Percentiles rank a stretch among this genome's conserved stretches.
These are phyloP conservation scores for Plantago ovata DNA, from an alignment of 257 asterid genomes.

Conservation along the genomic window DNA sequence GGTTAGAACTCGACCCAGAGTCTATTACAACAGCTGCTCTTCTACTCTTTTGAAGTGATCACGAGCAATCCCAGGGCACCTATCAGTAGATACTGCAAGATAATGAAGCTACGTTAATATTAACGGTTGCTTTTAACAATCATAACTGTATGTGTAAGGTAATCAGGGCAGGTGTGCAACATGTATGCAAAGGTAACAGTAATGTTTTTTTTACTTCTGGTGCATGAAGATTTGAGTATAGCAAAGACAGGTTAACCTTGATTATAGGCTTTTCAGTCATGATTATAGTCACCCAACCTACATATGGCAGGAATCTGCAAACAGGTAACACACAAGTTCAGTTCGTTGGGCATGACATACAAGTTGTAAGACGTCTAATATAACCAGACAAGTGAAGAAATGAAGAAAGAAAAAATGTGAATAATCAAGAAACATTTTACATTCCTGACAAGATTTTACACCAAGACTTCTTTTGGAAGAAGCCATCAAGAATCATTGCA, in stretches of 20 bases:
- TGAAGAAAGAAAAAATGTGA: no score
- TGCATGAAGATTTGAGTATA: background rate
- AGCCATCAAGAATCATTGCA: no score
- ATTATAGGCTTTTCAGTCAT: constrained; percentile 98
- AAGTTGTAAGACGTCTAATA: constrained; percentile 1
- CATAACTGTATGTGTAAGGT: no score
- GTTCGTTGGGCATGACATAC: constrained; percentile 16
- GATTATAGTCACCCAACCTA: constrained; percentile 98
- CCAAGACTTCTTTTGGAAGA: no score
- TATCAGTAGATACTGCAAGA: constrained; percentile 78
- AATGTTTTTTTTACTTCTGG: background rate
- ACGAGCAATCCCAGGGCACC: constrained; percentile 93
- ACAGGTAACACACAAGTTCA: constrained; percentile 12
- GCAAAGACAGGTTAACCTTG: constrained; percentile 50
- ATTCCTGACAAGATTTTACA: no score
- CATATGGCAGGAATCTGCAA: constrained; percentile 91
- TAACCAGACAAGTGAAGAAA: background rate
- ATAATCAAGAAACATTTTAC: no score
- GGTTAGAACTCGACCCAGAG: background rate
- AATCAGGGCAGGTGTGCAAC: no score
- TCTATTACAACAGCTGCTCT: background rate
- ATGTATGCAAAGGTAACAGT: background rate
- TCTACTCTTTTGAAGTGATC: constrained; percentile 84
- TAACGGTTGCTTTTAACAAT: no score
- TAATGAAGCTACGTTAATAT: constrained; percentile 15